Evolutionary conservation across 164 flowering plant species (phyloP).

Genomic region (Dillenia turbinata): DNA sequence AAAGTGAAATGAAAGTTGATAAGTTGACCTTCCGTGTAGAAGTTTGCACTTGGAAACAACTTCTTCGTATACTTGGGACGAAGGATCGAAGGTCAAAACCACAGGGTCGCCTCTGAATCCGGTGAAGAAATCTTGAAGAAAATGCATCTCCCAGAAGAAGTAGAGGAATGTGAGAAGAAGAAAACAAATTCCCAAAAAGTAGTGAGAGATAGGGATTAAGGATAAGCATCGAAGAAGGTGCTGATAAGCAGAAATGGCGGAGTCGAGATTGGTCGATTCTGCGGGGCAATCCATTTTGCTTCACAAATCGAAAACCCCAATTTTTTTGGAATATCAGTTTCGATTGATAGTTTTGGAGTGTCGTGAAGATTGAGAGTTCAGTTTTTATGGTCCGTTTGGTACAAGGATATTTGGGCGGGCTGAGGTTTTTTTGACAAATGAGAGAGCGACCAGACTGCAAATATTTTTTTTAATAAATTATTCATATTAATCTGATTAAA

Average conservation of each 20-base stretch:
- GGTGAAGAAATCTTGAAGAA: constrained; percentile 33
- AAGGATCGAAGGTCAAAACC: constrained; percentile 33
- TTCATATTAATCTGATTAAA: no score
- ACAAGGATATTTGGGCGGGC: no score
- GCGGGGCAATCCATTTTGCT: no score
- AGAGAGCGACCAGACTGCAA: no score
- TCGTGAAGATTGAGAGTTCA: no score
- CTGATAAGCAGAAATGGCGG: constrained; percentile 22
- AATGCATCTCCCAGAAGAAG: constrained; percentile 50
- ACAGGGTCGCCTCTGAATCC: constrained; percentile 50
- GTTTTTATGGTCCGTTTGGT: no score
- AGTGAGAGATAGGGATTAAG: constrained; percentile 36
- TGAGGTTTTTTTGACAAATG: no score
- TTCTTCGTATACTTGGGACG: constrained; percentile 38
- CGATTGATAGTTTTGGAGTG: no score
- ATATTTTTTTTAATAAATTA: no score
- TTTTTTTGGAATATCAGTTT: no score
- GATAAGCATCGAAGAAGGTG: constrained; percentile 30
- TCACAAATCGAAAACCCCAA: no score
- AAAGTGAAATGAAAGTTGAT: not conserved
- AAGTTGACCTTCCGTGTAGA: constrained; percentile 49
- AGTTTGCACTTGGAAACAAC: constrained; percentile 45
- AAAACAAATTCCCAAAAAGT: constrained; percentile 16
- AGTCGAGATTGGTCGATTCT: no score
- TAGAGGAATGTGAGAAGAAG: constrained; percentile 25